Conservation (phyloP, 2,329 filamentous ascomycete species). For the Rasamsonia emersonii region DNA sequence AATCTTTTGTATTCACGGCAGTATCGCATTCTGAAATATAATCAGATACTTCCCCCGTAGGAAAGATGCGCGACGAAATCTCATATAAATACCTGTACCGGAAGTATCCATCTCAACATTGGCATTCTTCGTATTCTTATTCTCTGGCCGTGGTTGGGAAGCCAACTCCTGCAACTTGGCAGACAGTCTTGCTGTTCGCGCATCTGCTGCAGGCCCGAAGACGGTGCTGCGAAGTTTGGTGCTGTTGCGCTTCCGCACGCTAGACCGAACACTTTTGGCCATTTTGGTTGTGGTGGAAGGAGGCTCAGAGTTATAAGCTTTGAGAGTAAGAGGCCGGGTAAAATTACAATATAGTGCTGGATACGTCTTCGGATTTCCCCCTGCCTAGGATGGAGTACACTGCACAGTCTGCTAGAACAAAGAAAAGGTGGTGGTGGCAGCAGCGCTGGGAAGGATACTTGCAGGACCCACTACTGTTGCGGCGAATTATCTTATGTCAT, state of each 20-base stretch:
- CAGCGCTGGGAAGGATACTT: no score
- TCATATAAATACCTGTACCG: slow-evolving; percentile 17
- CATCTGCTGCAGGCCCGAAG: slow-evolving; percentile 74
- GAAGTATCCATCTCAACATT: slow-evolving; percentile 17
- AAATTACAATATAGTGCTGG: neutral
- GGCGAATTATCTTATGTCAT: slow-evolving; percentile 3
- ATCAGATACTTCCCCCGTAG: neutral
- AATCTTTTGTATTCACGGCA: no score
- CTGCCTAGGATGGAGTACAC: no score
- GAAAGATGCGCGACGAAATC: no score
- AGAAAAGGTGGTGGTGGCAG: no score
- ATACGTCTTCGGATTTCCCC: neutral
- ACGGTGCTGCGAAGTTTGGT: slow-evolving; percentile 68
- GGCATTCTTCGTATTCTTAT: slow-evolving; percentile 35
- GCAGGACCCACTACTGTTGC: neutral
- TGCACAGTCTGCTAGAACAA: no score
- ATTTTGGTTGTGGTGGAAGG: slow-evolving; percentile 48
- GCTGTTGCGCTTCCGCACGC: slow-evolving; percentile 74
- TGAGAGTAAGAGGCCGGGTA: neutral
- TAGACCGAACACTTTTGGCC: slow-evolving; percentile 81
- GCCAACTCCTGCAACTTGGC: slow-evolving; percentile 77
- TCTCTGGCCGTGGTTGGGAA: slow-evolving; percentile 60
- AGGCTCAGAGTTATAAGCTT: neutral
- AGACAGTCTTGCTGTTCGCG: slow-evolving; percentile 72
- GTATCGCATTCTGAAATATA: no score